phyloP scores from a whole-genome alignment of 805 yeast species.

The Crinitomyces ghanaensis region DNA sequence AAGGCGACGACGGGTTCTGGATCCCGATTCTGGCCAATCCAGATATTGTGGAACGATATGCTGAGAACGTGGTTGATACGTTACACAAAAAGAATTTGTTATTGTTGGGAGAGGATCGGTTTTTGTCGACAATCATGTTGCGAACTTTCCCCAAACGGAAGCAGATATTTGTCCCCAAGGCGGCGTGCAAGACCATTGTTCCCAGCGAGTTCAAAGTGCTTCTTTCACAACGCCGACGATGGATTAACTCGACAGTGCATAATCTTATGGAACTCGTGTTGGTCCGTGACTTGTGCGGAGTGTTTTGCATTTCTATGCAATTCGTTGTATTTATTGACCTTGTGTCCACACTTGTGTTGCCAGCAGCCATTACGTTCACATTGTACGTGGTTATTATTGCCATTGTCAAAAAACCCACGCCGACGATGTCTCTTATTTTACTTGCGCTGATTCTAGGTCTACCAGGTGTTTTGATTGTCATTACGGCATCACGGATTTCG shows the following conservation, averaged over 20 bases:
- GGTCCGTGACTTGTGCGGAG: constrained; percentile 85
- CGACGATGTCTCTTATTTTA: constrained; percentile 61
- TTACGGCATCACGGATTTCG: constrained; percentile 64
- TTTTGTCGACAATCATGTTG: constrained; percentile 74
- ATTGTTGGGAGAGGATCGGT: constrained; percentile 85
- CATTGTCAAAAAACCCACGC: constrained; percentile 65
- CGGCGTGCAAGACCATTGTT: constrained; percentile 83
- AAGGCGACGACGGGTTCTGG: constrained; percentile 70
- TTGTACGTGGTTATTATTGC: constrained; percentile 66
- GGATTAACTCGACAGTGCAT: constrained; percentile 95
- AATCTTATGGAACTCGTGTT: constrained; percentile 79
- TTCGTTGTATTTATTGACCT: constrained; percentile 76
- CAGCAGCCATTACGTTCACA: constrained; percentile 78
- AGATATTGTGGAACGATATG: constrained; percentile 83
- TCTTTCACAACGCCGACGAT: constrained; percentile 87
- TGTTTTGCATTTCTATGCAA: constrained; percentile 92
- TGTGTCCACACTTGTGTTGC: constrained; percentile 79
- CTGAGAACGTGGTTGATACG: constrained; percentile 75
- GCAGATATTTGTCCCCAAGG: constrained; percentile 80
- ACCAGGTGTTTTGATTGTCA: constrained; percentile 70
- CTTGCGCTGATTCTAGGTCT: constrained; percentile 73
- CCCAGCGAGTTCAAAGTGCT: constrained; percentile 71
- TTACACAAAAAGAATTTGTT: constrained; percentile 79
- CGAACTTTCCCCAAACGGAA: constrained; percentile 81
- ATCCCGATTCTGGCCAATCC: constrained; percentile 91